A percentile compares a stretch with the other conserved stretches of the same genome.
Evolutionary conservation across 2,329 filamentous ascomycete species (phyloP).

Genomic region (Trichoderma harzianum): DNA sequence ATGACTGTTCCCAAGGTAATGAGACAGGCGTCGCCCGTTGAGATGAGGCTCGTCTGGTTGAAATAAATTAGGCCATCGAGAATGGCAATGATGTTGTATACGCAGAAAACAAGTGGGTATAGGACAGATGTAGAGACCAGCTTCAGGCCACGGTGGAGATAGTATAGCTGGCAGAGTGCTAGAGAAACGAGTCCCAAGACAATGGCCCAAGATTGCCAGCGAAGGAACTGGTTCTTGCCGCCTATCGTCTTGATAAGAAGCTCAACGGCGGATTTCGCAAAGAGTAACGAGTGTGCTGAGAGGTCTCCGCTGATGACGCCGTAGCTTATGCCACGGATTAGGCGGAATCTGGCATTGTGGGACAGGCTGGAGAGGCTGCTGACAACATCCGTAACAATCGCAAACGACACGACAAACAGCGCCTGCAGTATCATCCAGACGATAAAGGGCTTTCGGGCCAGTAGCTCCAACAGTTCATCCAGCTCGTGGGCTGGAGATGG

Average conservation of each 20-base stretch:
- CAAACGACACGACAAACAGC: slow-evolving; percentile 66
- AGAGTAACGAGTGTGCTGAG: slow-evolving; percentile 86
- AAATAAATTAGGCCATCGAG: slow-evolving; percentile 97
- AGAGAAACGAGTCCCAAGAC: slow-evolving; percentile 75
- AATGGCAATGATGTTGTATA: slow-evolving; percentile 99
- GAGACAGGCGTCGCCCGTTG: slow-evolving; percentile 69
- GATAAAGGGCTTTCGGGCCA: slow-evolving; percentile 73
- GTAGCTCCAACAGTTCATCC: slow-evolving; percentile 71
- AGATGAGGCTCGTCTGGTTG: slow-evolving; percentile 77
- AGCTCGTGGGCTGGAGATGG: slow-evolving; percentile 88
- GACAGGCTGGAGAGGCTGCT: slow-evolving; percentile 51
- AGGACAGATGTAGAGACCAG: slow-evolving; percentile 92
- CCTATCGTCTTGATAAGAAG: slow-evolving; percentile 84
- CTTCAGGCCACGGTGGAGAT: slow-evolving; percentile 88
- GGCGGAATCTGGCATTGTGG: slow-evolving; percentile 64
- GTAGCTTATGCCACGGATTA: slow-evolving; percentile 80
- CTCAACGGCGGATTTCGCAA: slow-evolving; percentile 96
- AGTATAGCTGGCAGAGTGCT: slow-evolving; percentile 89
- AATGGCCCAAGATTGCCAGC: slow-evolving; percentile 93
- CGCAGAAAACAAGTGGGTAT: slow-evolving; percentile 95
- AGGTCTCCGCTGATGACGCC: slow-evolving; percentile 88
- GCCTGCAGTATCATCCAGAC: slow-evolving; percentile 84
- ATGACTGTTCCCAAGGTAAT: slow-evolving; percentile 86
- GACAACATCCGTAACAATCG: slow-evolving; percentile 58
- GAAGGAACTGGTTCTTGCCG: slow-evolving; percentile 86